Conservation (phyloP, 176 grass and related monocot genomes). For the sorghum (Sorghum bicolor) region DNA sequence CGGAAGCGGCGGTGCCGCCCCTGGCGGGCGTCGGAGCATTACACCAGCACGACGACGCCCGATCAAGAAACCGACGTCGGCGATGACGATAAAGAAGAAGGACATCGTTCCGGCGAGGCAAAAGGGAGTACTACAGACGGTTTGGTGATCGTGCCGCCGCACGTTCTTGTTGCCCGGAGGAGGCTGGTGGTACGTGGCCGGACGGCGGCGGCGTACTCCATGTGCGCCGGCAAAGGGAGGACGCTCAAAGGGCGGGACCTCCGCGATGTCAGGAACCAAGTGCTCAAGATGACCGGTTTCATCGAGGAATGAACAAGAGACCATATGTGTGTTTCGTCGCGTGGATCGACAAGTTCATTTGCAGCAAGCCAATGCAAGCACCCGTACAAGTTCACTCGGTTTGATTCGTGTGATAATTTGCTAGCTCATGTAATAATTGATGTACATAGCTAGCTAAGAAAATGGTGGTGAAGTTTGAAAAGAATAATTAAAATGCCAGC, state of each 20-base stretch:
- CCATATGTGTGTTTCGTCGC: not conserved
- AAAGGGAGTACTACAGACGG: not conserved
- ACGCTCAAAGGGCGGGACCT: slow-evolving; percentile 89
- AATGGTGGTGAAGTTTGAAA: not conserved
- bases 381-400: not conserved
- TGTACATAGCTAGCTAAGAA: slow-evolving; percentile 7
- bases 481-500: not conserved
- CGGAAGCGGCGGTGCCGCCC: slow-evolving; percentile 46
- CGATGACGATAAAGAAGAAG: not conserved
- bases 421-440: not conserved
- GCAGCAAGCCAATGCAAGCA: not conserved
- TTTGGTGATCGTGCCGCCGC: slow-evolving; percentile 30
- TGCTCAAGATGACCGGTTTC: slow-evolving; percentile 74
- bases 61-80: not conserved
- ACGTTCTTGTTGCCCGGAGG: slow-evolving; percentile 28
- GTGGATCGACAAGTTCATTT: not conserved
- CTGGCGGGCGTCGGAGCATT: slow-evolving; percentile 19
- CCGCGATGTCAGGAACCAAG: slow-evolving; percentile 44
- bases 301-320: slow-evolving; percentile 60
- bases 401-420: not conserved
- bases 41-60: not conserved
- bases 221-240: slow-evolving; percentile 69
- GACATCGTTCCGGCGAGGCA: not conserved
- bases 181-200: not conserved
- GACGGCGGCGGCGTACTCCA: slow-evolving; percentile 54